Base-by-base conservation (phyloP, 2,329 filamentous ascomycete species). In the Camptophora hylomeconis region DNA sequence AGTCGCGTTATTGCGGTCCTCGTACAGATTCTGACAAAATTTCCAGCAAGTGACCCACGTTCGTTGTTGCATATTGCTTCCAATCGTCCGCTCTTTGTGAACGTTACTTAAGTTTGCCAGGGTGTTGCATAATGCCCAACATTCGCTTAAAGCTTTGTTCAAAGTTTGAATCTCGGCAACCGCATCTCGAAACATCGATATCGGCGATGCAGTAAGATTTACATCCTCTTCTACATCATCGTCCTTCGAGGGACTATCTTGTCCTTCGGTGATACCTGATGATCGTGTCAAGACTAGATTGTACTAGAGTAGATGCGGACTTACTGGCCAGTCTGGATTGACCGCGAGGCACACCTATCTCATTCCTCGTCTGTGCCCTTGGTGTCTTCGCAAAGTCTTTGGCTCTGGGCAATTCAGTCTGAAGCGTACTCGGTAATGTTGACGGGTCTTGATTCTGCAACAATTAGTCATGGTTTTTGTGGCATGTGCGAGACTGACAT, bases 31-130 rank as follows among this genome's bases (percentile, higher is more conserved):
- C 50, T 92, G 82, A 49, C 86, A 95, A 14, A 95, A 61, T 44
- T 78, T 80, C 87, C 86, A 95, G 56, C 86, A 95, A 37, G 79
- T 80, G 52, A 80, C 83, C 87, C 86, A 94, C 1, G 86, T 84
- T 44, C 79, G 77, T 50, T 92, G 82, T 48, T 92, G 80, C 16
- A 77, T 71, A 76, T 51, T 92, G 81, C 48, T 92, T 8, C 74
- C 75, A 52, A 89, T 87, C 17, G 84, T 75, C 12, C 80, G 69
- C 42, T 82, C 71, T 16, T 83, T 73, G 48, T 93, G 81, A 39
- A 78, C 79, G 11, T 80, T 86, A 52, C 83, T 92, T 11, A 93
- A 64, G 39, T 71, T 81, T 13, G 83, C 82, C 17, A 94, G 61
- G 0, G 84, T 92, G 48, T 93, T 94, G 59, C 86, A 94, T 9